Conservation (phyloP, 2,329 filamentous ascomycete genomes). For the Exophiala sp. region DNA sequence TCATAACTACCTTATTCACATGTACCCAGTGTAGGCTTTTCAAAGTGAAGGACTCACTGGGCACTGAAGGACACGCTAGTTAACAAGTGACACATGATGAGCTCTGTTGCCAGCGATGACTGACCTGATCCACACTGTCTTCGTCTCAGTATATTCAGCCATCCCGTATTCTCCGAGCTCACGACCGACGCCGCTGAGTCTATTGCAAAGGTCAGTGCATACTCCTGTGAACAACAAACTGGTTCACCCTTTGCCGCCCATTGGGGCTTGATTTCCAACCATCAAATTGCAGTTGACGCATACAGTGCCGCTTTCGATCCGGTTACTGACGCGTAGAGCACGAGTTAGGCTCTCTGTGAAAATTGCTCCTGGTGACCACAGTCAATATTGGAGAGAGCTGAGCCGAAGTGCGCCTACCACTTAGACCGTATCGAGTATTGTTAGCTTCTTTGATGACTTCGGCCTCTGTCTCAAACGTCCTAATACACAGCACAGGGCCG, state of each 20-base stretch:
- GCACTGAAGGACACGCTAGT: no score
- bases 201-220: no score
- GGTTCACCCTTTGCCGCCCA: neutral
- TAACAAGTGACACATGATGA: no score
- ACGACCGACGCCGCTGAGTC: neutral
- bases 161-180: neutral
- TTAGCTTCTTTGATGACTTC: neutral
- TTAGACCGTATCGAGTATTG: neutral
- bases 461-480: no score
- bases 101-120: no score
- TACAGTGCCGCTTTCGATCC: neutral
- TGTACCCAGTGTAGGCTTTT: no score
- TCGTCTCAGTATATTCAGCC: constrained; percentile 17
- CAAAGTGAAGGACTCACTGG: no score
- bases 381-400: neutral
- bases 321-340: neutral
- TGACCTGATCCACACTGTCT: constrained; percentile 34
- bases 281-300: neutral
- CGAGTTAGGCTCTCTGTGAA: neutral
- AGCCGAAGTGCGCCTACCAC: neutral
- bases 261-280: neutral
- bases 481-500: no score
- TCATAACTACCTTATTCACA: no score
- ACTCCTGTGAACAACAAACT: no score
- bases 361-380: neutral